Base-by-base conservation (phyloP, 768 basidiomycete genomes). In the Naganishia randhawae region DNA sequence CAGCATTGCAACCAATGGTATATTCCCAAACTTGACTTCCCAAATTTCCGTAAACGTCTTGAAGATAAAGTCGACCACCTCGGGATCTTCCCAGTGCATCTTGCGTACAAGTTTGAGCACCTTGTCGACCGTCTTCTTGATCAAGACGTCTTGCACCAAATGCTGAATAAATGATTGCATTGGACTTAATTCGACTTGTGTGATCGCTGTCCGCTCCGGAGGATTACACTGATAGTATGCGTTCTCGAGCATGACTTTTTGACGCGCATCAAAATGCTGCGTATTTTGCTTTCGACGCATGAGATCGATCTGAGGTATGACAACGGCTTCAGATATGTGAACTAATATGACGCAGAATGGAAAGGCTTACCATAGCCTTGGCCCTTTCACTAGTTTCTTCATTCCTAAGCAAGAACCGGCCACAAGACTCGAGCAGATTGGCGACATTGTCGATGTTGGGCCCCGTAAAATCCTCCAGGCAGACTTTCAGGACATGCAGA, bases 201-300 rank as follows among this genome's bases (percentile, higher is more conserved):
- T 85, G 27, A 87, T 85, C 0, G 92, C 92, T 0, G 88, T 85
- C 63, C 96, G 87, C 71, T 98, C 94, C 0, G 96, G 96, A 5
- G 96, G 96, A 75, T 98, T 98, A 80, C 94, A 97, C 91, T 98
- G 93, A 78, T 98, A 98, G 78, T 96, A 99, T 0, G 96, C 96
- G 78, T 99, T 99, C 80, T 98, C 96, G 33, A 99, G 85, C 70
- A 97, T 81, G 17, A 97, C 84, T 7, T 88, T 82, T 75, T 98
- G 92, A 19, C 93, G 84, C 75, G 91, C 89, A 79, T 98, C 96
- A 37, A 99, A 86, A 76, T 97, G 92, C 71, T 92, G 88, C 83
- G 92, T 85, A 65, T 84, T 88, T 84, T 96, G 93, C 82, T 98
- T 98, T 50, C 95, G 86, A 68, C 89, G 85, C 91, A 97, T 92